Percentiles rank a stretch among this genome's conserved stretches.
Conservation (phyloP, 345 rosid species). For the Eucalyptus caleyi region DNA sequence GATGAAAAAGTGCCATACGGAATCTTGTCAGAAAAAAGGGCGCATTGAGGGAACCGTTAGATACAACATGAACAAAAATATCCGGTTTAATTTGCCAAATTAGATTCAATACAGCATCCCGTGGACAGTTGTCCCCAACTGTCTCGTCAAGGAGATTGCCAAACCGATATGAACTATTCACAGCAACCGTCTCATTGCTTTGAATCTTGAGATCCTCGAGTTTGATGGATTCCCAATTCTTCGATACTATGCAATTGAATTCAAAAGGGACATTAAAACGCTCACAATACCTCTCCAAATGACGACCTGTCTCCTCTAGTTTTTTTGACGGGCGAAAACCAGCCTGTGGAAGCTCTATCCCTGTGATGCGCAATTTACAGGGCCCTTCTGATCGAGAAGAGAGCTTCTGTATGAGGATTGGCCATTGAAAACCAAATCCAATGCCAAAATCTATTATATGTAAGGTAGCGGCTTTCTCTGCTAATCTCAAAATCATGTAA, state of each 20-base stretch:
- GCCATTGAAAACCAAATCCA: constrained; percentile 43
- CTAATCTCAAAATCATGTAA: not conserved
- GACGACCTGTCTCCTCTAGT: constrained; percentile 68
- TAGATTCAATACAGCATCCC: constrained; percentile 4
- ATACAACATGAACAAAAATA: not conserved
- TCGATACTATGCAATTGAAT: constrained; percentile 14
- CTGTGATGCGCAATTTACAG: constrained; percentile 67
- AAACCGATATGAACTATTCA: constrained; percentile 1
- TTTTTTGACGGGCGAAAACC: constrained; percentile 68
- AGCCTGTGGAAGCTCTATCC: constrained; percentile 70
- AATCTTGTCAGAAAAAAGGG: constrained; percentile 46
- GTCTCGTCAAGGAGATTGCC: constrained; percentile 15
- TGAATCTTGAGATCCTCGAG: constrained; percentile 25
- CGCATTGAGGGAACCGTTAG: constrained; percentile 7
- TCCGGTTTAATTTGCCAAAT: constrained; percentile 14
- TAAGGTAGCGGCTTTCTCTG: constrained; percentile 6
- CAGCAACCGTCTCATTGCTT: constrained; percentile 4
- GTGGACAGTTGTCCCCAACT: constrained; percentile 1
- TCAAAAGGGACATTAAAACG: constrained; percentile 72
- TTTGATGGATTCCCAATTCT: constrained; percentile 16
- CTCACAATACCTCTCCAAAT: constrained; percentile 53
- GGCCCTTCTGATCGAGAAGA: constrained; percentile 34
- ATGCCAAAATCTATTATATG: constrained; percentile 1
- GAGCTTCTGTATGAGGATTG: constrained; percentile 56
- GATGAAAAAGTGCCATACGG: constrained; percentile 58